phyloP scores from a whole-genome alignment of 495 filamentous ascomycete genomes.

The Barbatosphaeria neglecta region DNA sequence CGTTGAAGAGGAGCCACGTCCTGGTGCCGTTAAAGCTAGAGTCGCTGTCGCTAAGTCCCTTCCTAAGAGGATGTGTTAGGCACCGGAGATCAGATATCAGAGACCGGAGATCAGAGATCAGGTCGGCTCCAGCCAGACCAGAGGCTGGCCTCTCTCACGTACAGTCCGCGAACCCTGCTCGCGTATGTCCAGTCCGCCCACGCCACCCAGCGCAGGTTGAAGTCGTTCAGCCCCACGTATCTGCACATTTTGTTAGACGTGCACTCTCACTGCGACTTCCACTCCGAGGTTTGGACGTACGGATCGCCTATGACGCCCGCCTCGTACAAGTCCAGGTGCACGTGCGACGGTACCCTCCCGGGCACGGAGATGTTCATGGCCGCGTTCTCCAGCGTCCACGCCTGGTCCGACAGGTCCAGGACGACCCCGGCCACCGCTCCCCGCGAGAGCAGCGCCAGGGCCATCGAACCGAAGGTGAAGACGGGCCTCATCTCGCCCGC shows the following conservation, averaged over 20 bases:
- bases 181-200: constrained; percentile 56
- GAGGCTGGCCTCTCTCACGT: constrained; percentile 39
- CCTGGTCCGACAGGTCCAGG: constrained; percentile 37
- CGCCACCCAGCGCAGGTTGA: constrained; percentile 50
- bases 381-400: constrained; percentile 46
- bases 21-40: constrained; percentile 8
- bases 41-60: background rate
- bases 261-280: background rate
- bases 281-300: constrained; percentile 15
- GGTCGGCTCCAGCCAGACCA: no score
- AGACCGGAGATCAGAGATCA: no score
- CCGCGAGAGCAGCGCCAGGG: background rate
- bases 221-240: constrained; percentile 47
- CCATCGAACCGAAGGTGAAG: background rate
- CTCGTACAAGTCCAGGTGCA: constrained; percentile 47
- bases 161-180: constrained; percentile 22
- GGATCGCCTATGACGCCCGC: constrained; percentile 44
- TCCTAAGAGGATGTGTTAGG: no score
- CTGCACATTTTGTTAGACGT: constrained; percentile 6
- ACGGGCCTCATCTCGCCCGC: background rate
- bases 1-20: constrained; percentile 52
- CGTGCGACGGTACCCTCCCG: constrained; percentile 50
- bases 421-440: constrained; percentile 21
- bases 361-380: constrained; percentile 44
- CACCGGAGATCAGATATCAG: no score